phyloP scores from a whole-genome alignment of 495 filamentous ascomycete genomes.

The Neurospora sp. region DNA sequence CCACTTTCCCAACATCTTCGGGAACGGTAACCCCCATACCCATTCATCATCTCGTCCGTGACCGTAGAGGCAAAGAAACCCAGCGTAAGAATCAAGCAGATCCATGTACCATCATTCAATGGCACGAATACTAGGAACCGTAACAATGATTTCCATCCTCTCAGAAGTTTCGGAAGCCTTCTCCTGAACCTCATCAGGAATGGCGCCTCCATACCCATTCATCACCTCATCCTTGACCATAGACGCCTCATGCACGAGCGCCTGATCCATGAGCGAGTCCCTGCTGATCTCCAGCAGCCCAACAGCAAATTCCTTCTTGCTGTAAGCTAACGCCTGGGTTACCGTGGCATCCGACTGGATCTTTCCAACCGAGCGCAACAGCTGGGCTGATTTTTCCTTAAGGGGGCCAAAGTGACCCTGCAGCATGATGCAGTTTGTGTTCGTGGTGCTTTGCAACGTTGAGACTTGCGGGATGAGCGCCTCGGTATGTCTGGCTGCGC shows the following conservation, averaged over 20 bases:
- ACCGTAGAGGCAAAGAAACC: neutral
- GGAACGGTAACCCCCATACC: no score
- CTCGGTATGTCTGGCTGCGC: neutral
- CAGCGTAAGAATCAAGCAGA: neutral
- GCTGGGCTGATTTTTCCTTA: neutral
- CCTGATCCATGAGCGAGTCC: neutral
- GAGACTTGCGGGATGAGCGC: neutral
- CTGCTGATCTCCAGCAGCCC: neutral
- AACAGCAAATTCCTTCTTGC: neutral
- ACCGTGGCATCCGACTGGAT: neutral
- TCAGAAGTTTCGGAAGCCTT: neutral
- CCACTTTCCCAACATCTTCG: no score
- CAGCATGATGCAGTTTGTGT: neutral
- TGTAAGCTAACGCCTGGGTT: neutral
- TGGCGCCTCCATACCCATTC: neutral
- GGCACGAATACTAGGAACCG: neutral
- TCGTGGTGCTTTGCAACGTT: neutral
- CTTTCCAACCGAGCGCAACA: neutral
- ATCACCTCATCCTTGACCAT: neutral
- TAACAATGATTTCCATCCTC: neutral
- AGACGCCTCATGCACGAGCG: neutral
- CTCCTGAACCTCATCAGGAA: neutral
- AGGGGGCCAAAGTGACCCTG: neutral
- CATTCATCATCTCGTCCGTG: no score
- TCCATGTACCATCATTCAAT: neutral